Evolutionary conservation across 345 rosid species (phyloP).

Genomic region (Geranium brycei): DNA sequence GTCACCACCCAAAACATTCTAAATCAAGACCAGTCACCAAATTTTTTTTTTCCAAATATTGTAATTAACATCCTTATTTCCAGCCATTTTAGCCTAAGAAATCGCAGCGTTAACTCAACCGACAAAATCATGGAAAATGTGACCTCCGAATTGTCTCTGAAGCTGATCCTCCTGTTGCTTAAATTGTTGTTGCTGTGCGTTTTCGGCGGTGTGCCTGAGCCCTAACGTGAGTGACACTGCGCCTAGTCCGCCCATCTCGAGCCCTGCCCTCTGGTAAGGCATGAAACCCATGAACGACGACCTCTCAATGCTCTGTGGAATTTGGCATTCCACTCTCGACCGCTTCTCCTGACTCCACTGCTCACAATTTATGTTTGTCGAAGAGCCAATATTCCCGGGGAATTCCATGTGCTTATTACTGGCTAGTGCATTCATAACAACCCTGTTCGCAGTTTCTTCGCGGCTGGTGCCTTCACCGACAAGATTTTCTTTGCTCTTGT

Average conservation of each 20-base stretch:
- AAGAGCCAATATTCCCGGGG: conserved; percentile 8
- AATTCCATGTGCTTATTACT: conserved; percentile 12
- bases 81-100: neutral
- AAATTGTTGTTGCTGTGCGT: conserved; percentile 15
- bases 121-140: conserved; percentile 36
- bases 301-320: conserved; percentile 22
- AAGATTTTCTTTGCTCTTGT: conserved; percentile 9
- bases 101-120: conserved; percentile 17
- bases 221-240: conserved; percentile 48
- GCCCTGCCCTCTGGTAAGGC: conserved; percentile 23
- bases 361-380: conserved; percentile 5
- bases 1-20: neutral
- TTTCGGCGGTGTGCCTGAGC: conserved; percentile 40
- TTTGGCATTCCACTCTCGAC: conserved; percentile 23
- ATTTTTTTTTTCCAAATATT: neutral
- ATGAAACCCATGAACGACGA: conserved; percentile 30
- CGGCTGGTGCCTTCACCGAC: conserved; percentile 16
- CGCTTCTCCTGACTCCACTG: conserved; percentile 34
- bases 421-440: conserved; percentile 8
- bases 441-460: conserved; percentile 13
- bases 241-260: conserved; percentile 28
- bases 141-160: conserved; percentile 32
- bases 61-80: neutral
- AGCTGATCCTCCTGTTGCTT: conserved; percentile 28
- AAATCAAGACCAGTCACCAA: neutral